These are phyloP conservation scores for Termitomyces sp. DNA, from an alignment of 768 basidiomycete species.

Conservation along the genomic window DNA sequence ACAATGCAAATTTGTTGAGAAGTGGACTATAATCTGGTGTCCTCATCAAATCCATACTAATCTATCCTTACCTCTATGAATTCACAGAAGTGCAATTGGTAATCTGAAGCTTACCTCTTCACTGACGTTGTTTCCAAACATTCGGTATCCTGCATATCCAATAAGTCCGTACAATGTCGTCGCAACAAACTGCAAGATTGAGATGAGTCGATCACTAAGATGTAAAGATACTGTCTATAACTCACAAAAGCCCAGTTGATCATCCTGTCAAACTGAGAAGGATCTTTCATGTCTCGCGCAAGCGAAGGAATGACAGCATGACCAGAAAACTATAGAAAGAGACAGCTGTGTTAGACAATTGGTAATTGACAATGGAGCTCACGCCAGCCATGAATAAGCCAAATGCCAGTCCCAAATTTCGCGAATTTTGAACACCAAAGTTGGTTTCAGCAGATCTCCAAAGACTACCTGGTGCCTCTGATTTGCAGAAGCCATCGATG, in stretches of 20 bases:
- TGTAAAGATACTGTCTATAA: constrained; percentile 6
- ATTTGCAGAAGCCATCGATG: constrained; percentile 76
- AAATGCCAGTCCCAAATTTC: constrained; percentile 72
- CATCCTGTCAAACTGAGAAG: constrained; percentile 75
- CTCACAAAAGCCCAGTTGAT: constrained; percentile 84
- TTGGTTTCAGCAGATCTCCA: constrained; percentile 72
- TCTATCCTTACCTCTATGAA: constrained; percentile 37
- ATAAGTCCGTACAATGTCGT: constrained; percentile 64
- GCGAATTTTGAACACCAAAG: constrained; percentile 45
- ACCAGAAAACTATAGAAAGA: constrained; percentile 65
- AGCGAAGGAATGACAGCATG: constrained; percentile 91
- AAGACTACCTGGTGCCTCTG: constrained; percentile 74
- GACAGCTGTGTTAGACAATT: background rate
- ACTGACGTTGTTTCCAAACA: constrained; percentile 81
- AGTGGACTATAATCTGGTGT: constrained; percentile 68
- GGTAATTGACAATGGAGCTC: constrained; percentile 19
- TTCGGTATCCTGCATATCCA: constrained; percentile 81
- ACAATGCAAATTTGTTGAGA: constrained; percentile 73
- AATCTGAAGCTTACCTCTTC: constrained; percentile 58
- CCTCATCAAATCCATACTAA: constrained; percentile 77
- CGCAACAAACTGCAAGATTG: constrained; percentile 46
- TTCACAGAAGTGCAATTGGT: background rate
- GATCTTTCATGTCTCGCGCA: constrained; percentile 86
- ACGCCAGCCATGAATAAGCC: constrained; percentile 94
- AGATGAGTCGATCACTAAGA: background rate